These are phyloP conservation scores for Phialophora tarda DNA, from an alignment of 2,329 filamentous ascomycete species.

Conservation along the genomic window DNA sequence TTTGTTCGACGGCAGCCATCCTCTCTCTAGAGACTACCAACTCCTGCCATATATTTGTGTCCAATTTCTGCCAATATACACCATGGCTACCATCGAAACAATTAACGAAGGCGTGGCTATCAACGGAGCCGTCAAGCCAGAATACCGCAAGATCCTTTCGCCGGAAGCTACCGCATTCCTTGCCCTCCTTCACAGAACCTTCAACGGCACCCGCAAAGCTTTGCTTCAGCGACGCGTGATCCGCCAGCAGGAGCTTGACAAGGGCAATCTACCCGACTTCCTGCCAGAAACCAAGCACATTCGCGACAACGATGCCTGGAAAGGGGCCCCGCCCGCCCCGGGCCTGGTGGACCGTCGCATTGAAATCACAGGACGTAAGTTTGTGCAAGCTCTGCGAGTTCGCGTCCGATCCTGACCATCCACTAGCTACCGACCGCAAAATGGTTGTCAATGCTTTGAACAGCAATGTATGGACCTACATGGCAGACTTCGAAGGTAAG, in stretches of 20 bases:
- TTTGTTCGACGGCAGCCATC: background rate
- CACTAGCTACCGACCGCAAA: conserved; percentile 80
- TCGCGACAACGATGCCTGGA: conserved; percentile 92
- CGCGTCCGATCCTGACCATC: background rate
- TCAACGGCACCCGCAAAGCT: conserved; percentile 85
- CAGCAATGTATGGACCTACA: conserved; percentile 96
- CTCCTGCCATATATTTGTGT: background rate
- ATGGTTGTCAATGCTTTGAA: conserved; percentile 99
- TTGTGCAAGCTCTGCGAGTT: background rate
- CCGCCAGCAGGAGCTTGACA: conserved; percentile 92
- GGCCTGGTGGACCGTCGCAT: conserved; percentile 91
- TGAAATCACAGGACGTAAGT: conserved; percentile 82
- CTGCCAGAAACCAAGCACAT: conserved; percentile 94
- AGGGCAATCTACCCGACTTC: conserved; percentile 87
- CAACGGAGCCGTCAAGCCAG: conserved; percentile 76
- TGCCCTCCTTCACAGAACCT: conserved; percentile 90
- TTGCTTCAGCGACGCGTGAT: conserved; percentile 84
- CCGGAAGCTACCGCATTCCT: conserved; percentile 91
- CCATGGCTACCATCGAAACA: conserved; percentile 72
- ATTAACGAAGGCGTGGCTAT: conserved; percentile 89
- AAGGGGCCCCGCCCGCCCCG: conserved; percentile 85
- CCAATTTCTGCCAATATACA: background rate
- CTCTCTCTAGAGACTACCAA: conserved; percentile 1
- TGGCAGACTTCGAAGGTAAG: conserved; percentile 97
- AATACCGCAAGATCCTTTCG: conserved; percentile 87